A percentile compares a stretch with the other conserved stretches of the same genome.
phyloP scores from a whole-genome alignment of 108 stramenopile species.

The Aurantiochytrium sp. region DNA sequence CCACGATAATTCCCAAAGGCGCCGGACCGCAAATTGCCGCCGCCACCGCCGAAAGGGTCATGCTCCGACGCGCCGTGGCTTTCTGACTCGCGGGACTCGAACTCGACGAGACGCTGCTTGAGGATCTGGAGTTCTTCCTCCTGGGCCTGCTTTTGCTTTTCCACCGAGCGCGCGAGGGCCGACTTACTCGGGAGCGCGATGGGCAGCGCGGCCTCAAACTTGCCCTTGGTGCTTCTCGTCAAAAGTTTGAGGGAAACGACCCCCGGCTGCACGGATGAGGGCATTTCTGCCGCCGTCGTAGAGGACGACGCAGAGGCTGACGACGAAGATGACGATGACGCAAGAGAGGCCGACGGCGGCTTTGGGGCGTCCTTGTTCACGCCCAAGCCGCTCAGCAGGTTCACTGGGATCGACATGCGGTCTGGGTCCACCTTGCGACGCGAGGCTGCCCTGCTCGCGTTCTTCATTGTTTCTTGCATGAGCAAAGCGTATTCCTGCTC shows the following conservation, averaged over 20 bases:
- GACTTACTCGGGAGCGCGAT: neutral
- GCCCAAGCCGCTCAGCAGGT: neutral
- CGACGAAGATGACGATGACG: too few species aligned
- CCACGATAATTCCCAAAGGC: neutral
- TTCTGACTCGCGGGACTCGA: neutral
- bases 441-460: too few species aligned
- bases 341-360: too few species aligned
- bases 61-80: neutral
- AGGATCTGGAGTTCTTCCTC: neutral
- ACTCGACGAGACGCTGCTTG: constrained; percentile 13
- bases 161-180: neutral
- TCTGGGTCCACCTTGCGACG: neutral
- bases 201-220: neutral
- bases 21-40: neutral
- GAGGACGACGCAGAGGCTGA: neutral
- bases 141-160: neutral
- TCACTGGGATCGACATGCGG: neutral
- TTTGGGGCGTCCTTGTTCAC: neutral
- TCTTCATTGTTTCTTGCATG: neutral
- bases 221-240: neutral
- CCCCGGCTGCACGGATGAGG: neutral
- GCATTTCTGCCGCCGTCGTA: neutral
- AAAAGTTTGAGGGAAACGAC: neutral
- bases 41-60: neutral
- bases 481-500: neutral